A percentile compares a stretch with the other conserved stretches of the same genome.
These are phyloP conservation scores for Extremus antarcticus DNA, from an alignment of 495 filamentous ascomycete genomes.

Conservation along the genomic window DNA sequence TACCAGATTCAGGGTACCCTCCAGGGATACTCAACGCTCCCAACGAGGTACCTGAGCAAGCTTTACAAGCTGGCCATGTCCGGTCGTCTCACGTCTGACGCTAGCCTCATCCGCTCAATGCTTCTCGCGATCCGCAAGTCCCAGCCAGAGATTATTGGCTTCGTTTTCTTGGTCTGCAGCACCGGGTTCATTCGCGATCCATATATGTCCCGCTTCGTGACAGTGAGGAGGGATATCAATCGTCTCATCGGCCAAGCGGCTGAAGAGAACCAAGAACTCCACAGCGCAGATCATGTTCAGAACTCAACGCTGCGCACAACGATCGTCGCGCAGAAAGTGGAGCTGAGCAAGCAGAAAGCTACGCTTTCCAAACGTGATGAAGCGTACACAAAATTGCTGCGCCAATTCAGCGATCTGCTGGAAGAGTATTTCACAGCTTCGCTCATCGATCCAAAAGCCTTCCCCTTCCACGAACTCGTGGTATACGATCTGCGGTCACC, in stretches of 20 bases:
- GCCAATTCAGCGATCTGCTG: conserved; percentile 48
- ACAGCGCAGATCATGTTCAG: conserved; percentile 63
- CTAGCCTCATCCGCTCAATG: conserved; percentile 42
- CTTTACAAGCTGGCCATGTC: neutral
- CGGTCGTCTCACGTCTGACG: conserved; percentile 20
- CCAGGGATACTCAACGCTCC: neutral
- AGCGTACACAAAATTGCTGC: conserved; percentile 64
- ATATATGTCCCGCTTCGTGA: no score
- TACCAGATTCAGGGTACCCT: neutral
- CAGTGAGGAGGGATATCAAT: neutral
- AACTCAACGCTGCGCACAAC: conserved; percentile 68
- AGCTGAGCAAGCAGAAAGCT: conserved; percentile 70
- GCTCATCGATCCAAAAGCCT: conserved; percentile 46
- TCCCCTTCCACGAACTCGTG: conserved; percentile 71
- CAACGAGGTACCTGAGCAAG: neutral
- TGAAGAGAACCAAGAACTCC: conserved; percentile 29
- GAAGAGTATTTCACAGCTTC: conserved; percentile 41
- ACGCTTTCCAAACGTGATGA: conserved; percentile 62
- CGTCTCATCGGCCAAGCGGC: neutral
- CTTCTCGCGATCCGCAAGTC: conserved; percentile 38
- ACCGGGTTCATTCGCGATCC: no score
- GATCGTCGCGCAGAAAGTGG: conserved; percentile 76
- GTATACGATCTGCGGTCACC: conserved; percentile 73
- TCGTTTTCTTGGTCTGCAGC: neutral
- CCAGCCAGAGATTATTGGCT: conserved; percentile 16